A percentile compares a stretch with the other conserved stretches of the same genome.
Evolutionary conservation across 23 red algal genomes (phyloP).

Genomic region (Pyropia yezoensis): DNA sequence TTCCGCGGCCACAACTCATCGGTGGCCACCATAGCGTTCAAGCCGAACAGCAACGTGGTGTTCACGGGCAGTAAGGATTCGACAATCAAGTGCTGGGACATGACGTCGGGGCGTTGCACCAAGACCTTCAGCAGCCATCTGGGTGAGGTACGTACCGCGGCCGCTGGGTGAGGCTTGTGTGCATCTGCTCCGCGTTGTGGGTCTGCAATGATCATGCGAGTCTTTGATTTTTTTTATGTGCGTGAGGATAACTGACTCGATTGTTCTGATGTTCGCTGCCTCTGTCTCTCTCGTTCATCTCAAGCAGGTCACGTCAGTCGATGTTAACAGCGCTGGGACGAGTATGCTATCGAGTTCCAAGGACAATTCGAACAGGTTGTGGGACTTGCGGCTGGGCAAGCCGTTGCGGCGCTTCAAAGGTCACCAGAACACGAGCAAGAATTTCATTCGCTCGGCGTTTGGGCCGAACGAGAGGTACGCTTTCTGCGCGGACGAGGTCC

Average conservation of each 20-base stretch:
- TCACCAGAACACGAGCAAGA: constrained; percentile 99
- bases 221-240: too few species aligned
- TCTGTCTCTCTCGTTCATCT: neutral
- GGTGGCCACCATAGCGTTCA: constrained; percentile 73
- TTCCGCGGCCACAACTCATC: constrained; percentile 80
- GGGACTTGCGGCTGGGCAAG: constrained; percentile 76
- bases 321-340: constrained; percentile 69
- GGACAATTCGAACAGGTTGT: constrained; percentile 98
- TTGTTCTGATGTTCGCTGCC: too few species aligned
- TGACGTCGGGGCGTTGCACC: constrained; percentile 80
- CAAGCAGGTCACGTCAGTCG: constrained; percentile 70
- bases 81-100: constrained; percentile 97
- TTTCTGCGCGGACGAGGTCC: neutral
- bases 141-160: constrained; percentile 33
- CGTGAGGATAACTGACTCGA: too few species aligned
- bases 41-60: constrained; percentile 89
- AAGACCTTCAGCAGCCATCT: constrained; percentile 78
- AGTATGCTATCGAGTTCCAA: constrained; percentile 87
- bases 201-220: too few species aligned
- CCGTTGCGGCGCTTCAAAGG: constrained; percentile 90
- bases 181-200: too few species aligned
- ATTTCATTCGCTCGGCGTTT: constrained; percentile 88
- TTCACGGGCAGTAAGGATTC: constrained; percentile 94
- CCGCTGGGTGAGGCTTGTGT: too few species aligned
- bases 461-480: constrained; percentile 69